Percentiles rank a stretch among this genome's conserved stretches.
Evolutionary conservation across 495 filamentous ascomycete genomes (phyloP).

Genomic region (Trichoderma erinaceum): DNA sequence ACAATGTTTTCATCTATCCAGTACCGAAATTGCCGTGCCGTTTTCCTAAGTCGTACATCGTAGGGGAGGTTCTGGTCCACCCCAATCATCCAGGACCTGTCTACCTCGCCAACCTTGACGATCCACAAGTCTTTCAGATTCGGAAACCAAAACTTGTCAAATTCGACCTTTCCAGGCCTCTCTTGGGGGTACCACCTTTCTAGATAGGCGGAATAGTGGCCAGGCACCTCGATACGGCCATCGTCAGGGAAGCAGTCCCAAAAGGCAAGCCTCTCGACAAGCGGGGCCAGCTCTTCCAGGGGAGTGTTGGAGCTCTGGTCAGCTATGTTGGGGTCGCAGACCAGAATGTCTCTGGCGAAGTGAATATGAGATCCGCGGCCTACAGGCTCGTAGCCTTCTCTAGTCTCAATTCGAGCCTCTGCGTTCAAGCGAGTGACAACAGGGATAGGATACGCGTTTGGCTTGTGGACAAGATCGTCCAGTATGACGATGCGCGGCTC

Average conservation of each 20-base stretch:
- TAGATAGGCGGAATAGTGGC: slow-evolving; percentile 11
- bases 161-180: background rate
- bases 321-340: slow-evolving; percentile 14
- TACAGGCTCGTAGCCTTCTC: slow-evolving; percentile 14
- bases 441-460: slow-evolving; percentile 5
- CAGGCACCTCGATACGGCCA: background rate
- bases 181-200: slow-evolving; percentile 3
- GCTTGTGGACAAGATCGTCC: slow-evolving; percentile 14
- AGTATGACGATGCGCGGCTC: slow-evolving; percentile 14
- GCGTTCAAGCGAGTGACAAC: slow-evolving; percentile 13
- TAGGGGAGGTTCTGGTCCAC: slow-evolving; percentile 13
- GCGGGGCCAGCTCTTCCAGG: slow-evolving; percentile 11
- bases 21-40: slow-evolving; percentile 14
- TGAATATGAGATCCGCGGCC: slow-evolving; percentile 14
- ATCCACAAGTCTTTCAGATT: slow-evolving; percentile 16
- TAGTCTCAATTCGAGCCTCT: slow-evolving; percentile 13
- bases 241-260: slow-evolving; percentile 16
- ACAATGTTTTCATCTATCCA: slow-evolving; percentile 16
- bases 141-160: slow-evolving; percentile 16
- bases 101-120: slow-evolving; percentile 12
- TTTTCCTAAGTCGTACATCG: background rate
- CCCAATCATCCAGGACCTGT: slow-evolving; percentile 6
- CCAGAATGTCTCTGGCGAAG: slow-evolving; percentile 14
- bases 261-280: slow-evolving; percentile 13
- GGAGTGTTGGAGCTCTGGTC: slow-evolving; percentile 10